These are phyloP conservation scores for Nasturtium officinale DNA, from an alignment of 345 rosid genomes.

Conservation along the genomic window DNA sequence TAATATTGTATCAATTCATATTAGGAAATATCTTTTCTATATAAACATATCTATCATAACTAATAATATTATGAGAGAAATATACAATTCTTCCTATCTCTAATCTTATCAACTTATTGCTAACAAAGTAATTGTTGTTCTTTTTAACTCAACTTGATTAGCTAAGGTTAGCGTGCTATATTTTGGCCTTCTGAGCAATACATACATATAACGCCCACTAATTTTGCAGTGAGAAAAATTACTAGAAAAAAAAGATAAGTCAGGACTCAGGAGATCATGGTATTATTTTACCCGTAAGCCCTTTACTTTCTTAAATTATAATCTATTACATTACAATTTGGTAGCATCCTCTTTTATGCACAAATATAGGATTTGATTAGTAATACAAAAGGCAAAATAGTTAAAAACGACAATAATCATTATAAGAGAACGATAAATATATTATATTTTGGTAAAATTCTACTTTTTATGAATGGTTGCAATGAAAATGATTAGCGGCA, in stretches of 20 bases:
- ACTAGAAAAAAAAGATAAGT: slow-evolving; percentile 9
- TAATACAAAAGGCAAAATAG: neutral
- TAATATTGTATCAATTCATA: too few species aligned
- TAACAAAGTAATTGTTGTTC: neutral
- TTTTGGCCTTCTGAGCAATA: neutral
- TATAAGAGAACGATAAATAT: too few species aligned
- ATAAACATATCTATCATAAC: too few species aligned
- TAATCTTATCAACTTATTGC: too few species aligned
- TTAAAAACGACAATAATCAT: too few species aligned
- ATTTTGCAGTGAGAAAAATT: neutral
- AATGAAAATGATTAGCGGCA: neutral
- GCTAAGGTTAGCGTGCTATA: neutral
- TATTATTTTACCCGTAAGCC: slow-evolving; percentile 18
- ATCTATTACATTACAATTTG: neutral
- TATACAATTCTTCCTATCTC: too few species aligned
- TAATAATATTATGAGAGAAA: too few species aligned
- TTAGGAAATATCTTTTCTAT: too few species aligned
- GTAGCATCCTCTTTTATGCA: too few species aligned
- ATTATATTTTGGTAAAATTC: too few species aligned
- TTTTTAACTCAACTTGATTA: neutral
- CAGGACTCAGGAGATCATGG: slow-evolving; percentile 10
- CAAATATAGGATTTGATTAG: too few species aligned
- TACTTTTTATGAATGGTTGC: neutral
- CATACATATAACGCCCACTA: neutral
- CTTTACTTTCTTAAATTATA: neutral